Base-by-base conservation (phyloP, 306 rosid genomes). In the Casuarina equisetifolia region DNA sequence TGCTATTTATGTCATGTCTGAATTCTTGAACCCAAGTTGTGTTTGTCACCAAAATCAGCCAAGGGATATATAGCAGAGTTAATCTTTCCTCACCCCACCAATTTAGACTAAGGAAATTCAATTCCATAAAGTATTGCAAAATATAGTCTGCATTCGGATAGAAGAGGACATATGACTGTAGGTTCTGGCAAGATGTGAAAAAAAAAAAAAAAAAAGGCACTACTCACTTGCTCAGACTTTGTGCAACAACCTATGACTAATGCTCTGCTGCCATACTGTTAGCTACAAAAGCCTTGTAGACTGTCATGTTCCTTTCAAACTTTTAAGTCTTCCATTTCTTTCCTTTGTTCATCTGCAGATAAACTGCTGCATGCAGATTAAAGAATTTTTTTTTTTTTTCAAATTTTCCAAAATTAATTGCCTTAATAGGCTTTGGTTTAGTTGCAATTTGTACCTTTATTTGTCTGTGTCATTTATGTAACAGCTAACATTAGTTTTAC, bases 401-500 rank as follows among this genome's bases (percentile, higher is more conserved):
- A 70, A 74, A 64, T 66, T 68, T 50, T 66, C 59, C 67, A 71
- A 42, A 45, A 51, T 71, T 53, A 25, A 57, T 51, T 74, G 54
- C 45, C 44, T 63, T 77, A 54, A 12, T 52, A 59, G 66, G 77
- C 16, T 61, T 45, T 8, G 50, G 13, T 62, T 62, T n/a, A 61
- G 36, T 74, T 76, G 44, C 11, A 50, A 50, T 76, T 51, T 49
- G 12, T 66, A 36, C 17, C 0, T 16, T 62, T 3, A 49, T 25
- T 25, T 25, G 49, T 75, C 59, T 82, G 15, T 72, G 69, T 76
- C 42, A 20, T 69, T n/a, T 64, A 79, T 49, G 15, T 77, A 68
- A 59, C 80, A 59, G 44, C 78, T 76, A 9, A 70, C 58, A 43
- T 68, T 62, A 53, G 71, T 74, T 81, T 48, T 78, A 64, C 79